These are phyloP conservation scores for Pseudocercospora eumusae DNA, from an alignment of 2,329 filamentous ascomycete genomes.

Conservation along the genomic window DNA sequence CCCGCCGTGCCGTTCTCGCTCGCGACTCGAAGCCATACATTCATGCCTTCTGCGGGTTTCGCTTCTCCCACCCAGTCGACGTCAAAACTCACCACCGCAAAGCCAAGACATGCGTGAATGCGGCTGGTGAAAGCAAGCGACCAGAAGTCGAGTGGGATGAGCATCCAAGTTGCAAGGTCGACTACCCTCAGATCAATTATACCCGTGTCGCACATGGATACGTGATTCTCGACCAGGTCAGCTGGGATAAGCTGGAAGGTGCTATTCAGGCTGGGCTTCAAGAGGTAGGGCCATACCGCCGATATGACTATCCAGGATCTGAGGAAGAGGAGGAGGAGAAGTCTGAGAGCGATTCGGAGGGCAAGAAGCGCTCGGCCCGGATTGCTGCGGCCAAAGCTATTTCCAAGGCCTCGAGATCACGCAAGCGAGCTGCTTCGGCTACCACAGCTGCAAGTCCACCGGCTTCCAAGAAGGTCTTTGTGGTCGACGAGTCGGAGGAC, in stretches of 20 bases:
- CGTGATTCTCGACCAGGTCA: slow-evolving; percentile 30
- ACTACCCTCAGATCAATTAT: slow-evolving; percentile 27
- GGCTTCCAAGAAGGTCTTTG: background rate
- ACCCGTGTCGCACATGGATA: slow-evolving; percentile 28
- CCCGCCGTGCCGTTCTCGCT: slow-evolving; percentile 29
- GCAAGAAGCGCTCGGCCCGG: background rate
- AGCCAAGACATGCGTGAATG: slow-evolving; percentile 15
- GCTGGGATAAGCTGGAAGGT: slow-evolving; percentile 29
- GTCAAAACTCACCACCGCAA: slow-evolving; percentile 32
- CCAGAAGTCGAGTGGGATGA: slow-evolving; percentile 26
- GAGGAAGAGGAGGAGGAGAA: background rate
- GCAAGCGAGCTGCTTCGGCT: slow-evolving; percentile 17
- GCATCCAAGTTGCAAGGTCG: slow-evolving; percentile 29
- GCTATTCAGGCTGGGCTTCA: slow-evolving; percentile 24
- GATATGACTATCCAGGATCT: background rate
- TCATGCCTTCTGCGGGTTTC: slow-evolving; percentile 29
- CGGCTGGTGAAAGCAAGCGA: slow-evolving; percentile 14
- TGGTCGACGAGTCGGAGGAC: slow-evolving; percentile 1
- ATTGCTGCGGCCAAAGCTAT: background rate
- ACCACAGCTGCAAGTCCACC: background rate
- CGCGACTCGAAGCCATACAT: slow-evolving; percentile 31
- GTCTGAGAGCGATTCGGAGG: background rate
- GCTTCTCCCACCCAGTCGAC: slow-evolving; percentile 32
- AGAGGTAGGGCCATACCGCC: slow-evolving; percentile 4
- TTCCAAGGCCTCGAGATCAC: background rate